Percentiles rank a stretch among this genome's conserved stretches.
phyloP scores from a whole-genome alignment of 2,329 filamentous ascomycete genomes.

The Huntiella savannae region DNA sequence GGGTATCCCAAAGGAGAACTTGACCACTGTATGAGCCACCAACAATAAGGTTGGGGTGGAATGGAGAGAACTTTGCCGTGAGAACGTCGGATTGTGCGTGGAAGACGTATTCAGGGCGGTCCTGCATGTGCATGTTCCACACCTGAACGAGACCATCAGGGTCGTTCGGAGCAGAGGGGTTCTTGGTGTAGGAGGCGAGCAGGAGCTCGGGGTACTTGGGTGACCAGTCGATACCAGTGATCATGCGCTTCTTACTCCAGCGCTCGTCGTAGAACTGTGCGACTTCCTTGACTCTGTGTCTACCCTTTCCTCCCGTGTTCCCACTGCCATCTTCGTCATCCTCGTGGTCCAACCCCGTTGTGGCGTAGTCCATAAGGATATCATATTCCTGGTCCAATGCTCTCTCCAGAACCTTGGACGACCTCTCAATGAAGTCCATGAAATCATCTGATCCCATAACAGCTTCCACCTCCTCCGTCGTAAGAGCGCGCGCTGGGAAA shows the following conservation, averaged over 20 bases:
- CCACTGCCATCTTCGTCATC: slow-evolving; percentile 67
- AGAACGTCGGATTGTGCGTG: slow-evolving; percentile 91
- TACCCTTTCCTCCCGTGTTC: slow-evolving; percentile 49
- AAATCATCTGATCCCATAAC: slow-evolving; percentile 89
- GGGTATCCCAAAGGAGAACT: slow-evolving; percentile 90
- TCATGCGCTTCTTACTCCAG: slow-evolving; percentile 95
- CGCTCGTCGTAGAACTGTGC: slow-evolving; percentile 87
- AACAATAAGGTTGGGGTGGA: slow-evolving; percentile 89
- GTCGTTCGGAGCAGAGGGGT: slow-evolving; percentile 82
- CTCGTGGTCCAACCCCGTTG: slow-evolving; percentile 54
- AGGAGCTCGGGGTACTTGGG: slow-evolving; percentile 87
- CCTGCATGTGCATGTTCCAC: slow-evolving; percentile 91
- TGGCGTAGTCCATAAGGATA: slow-evolving; percentile 81
- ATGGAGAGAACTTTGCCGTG: slow-evolving; percentile 93
- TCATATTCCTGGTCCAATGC: slow-evolving; percentile 93
- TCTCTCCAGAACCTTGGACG: slow-evolving; percentile 90
- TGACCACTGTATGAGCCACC: slow-evolving; percentile 94
- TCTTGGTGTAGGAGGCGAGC: slow-evolving; percentile 91
- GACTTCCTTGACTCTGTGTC: slow-evolving; percentile 64
- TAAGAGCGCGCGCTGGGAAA: slow-evolving; percentile 65
- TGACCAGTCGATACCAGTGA: slow-evolving; percentile 88
- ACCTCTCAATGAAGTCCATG: slow-evolving; percentile 82
- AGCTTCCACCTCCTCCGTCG: slow-evolving; percentile 68
- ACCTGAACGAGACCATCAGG: slow-evolving; percentile 86
- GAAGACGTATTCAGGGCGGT: slow-evolving; percentile 89